Percentiles rank a stretch among this genome's conserved stretches.
Evolutionary conservation across 192 early-diverging fungal genomes (phyloP).

Genomic region (Lobosporangium transversale): DNA sequence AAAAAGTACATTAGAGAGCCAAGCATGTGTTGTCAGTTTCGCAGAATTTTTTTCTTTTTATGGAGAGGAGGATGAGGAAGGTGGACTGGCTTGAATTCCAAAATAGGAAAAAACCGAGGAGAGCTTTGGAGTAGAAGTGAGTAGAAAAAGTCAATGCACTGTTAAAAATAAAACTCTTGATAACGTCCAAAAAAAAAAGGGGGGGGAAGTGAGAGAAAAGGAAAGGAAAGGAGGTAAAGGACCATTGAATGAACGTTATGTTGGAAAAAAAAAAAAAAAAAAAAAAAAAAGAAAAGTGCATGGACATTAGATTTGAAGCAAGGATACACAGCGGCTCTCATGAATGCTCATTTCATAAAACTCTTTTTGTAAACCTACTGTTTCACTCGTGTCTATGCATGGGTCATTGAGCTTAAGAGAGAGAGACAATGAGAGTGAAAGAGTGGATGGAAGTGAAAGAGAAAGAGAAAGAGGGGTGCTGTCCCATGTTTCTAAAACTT

Average conservation of each 20-base stretch:
- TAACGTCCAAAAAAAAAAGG: background rate
- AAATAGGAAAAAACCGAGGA: too few relatives aligned
- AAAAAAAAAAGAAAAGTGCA: background rate
- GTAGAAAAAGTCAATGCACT: too few relatives aligned
- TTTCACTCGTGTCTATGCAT: background rate
- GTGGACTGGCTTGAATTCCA: too few relatives aligned
- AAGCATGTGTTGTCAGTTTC: too few relatives aligned
- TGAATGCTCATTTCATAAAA: slow-evolving; percentile 44
- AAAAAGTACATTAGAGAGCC: too few relatives aligned
- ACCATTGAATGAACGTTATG: too few relatives aligned
- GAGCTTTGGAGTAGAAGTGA: too few relatives aligned
- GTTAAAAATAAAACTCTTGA: too few relatives aligned
- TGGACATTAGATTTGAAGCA: background rate
- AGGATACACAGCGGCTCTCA: slow-evolving; percentile 13
- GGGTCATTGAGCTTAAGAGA: background rate
- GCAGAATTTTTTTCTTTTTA: too few relatives aligned
- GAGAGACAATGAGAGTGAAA: background rate
- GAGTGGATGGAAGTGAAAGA: background rate
- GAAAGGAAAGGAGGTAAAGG: background rate
- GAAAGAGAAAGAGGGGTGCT: slow-evolving; percentile 1
- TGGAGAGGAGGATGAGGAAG: too few relatives aligned
- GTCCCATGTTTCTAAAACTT: too few relatives aligned
- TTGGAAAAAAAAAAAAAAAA: background rate
- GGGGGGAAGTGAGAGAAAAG: background rate
- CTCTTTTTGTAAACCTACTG: slow-evolving; percentile 11